phyloP scores from a whole-genome alignment of 495 filamentous ascomycete species.

The Poronia punctata region DNA sequence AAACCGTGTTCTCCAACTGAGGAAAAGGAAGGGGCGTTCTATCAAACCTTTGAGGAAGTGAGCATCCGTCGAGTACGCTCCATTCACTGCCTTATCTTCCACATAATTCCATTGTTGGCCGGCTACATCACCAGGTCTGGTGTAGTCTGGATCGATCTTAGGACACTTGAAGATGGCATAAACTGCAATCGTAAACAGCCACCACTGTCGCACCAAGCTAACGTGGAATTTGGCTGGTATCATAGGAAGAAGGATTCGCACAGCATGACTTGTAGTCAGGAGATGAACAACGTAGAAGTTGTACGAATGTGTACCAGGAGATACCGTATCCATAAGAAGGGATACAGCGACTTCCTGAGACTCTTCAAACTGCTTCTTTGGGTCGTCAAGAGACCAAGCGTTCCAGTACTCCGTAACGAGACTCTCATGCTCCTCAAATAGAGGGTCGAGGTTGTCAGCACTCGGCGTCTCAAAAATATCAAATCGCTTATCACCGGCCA shows the following conservation, averaged over 20 bases:
- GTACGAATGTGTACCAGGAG: conserved; percentile 54
- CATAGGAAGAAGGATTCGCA: conserved; percentile 74
- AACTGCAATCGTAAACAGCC: conserved; percentile 69
- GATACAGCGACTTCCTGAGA: conserved; percentile 70
- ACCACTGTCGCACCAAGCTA: conserved; percentile 74
- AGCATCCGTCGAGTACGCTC: conserved; percentile 58
- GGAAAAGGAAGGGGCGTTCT: conserved; percentile 5
- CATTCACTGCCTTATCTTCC: conserved; percentile 58
- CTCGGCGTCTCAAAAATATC: conserved; percentile 53
- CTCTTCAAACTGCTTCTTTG: conserved; percentile 63
- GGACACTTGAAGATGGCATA: conserved; percentile 73
- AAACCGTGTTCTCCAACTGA: background rate
- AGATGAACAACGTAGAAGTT: conserved; percentile 83
- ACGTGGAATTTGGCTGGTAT: conserved; percentile 68
- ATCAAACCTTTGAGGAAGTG: conserved; percentile 68
- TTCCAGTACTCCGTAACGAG: conserved; percentile 81
- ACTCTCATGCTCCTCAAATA: conserved; percentile 65
- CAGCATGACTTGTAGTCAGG: conserved; percentile 78
- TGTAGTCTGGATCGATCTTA: conserved; percentile 54
- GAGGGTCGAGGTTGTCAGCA: conserved; percentile 53
- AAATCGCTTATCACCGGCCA: conserved; percentile 48
- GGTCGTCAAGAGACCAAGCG: conserved; percentile 62
- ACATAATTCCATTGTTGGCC: conserved; percentile 73
- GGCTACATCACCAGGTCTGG: conserved; percentile 52
- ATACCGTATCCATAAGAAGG: conserved; percentile 57